Base-by-base conservation (phyloP, 2,329 filamentous ascomycete genomes). In the Diaporthe helianthi region DNA sequence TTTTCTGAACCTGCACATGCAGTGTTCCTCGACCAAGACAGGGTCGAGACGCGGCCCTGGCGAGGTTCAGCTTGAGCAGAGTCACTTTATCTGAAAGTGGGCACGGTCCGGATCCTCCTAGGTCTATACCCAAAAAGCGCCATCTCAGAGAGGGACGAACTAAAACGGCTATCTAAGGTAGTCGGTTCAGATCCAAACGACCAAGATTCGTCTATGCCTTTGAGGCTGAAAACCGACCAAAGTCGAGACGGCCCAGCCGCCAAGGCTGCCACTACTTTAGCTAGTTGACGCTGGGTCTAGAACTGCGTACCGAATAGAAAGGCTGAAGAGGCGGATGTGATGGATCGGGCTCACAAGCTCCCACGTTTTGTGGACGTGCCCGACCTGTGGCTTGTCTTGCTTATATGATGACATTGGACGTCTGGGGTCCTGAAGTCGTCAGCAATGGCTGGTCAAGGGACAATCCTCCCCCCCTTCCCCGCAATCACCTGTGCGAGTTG, bases 181-280 rank as follows among this genome's bases (percentile, higher is more conserved):
- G n/a, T n/a, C 19, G 58, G 58, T 63, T 44, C 58, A 49, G 58
- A 63, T 29, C 58, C 26, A 7, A 47, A 19, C 41, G 26, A 36
- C 58, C 29, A 31, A 36, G 29, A 15, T 44, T 61, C 36, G 41
- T n/a, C n/a, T n/a, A n/a, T 17, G 29, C 41, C 12, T 31, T 47
- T 61, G 41, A 61, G 58, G 41, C 58, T 61, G 58, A 63, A n/a
- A 63, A 12, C 7, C 29, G 58, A 63, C 58, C 29, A 33, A 13
- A 36, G 41, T 24, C 44, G 58, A 49, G 58, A 63, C 58, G 58
- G 58, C 58, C 29, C 19, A 63, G 58, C 58, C 58, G 44, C 58
- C 26, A 63, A 49, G 19, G n/a, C 44, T 63, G 5, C 12, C 44
- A 36, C 58, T 36, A 63, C 47, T 26, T 19, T 49, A 47, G 58